Evolutionary conservation across 108 stramenopile genomes (phyloP), one percentile per base, ranked within the genome.

Genomic region (Cyclotella atomus): DNA sequence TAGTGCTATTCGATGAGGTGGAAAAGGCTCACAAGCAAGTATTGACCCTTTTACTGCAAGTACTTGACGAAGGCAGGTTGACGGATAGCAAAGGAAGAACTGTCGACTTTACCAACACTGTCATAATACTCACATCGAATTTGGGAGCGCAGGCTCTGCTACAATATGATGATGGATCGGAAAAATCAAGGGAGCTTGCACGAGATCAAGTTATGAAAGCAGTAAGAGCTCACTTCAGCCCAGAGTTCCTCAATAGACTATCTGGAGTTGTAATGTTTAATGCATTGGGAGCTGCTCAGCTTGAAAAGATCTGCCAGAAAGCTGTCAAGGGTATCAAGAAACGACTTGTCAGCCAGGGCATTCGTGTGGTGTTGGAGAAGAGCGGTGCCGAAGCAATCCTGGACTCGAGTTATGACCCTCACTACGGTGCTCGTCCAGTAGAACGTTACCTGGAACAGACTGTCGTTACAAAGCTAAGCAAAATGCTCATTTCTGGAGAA

Each of bases 1-100:
- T 98, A 54, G 85, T 96, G 7, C 85, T 97, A 16, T 93, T 98
- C 56, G 98, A 99, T 68, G 98, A 99, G 74, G 90, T 99, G 29
- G 98, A 99, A 67, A 99, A 99, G 83, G 98, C 98, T 7, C 98
- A 99, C 65, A 89, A 89, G 24, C 84, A 94, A 41, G 97, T 99
- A 23, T 87, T 98, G 65, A 97, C 97, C 43, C 38, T 98, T 15
- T 76, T 98, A 41, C 71, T 98, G 19, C 96, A 97, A 74, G 80
- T 99, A 12, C 82, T 99, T 24, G 98, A 99, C 65, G 98, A 99
- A 75, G 98, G 98, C 21, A 86, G 97, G 14, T 75, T 99, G 41
- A 99, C 98, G 3, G 98, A 99, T 71, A 83, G 83, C 49, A 94
- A 98, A 71, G 97, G 97, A 19, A 81, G 95, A 41, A 93, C 95